A percentile compares a stretch with the other conserved stretches of the same genome.
Evolutionary conservation across 2,329 filamentous ascomycete species (phyloP).

Genomic region (Exophiala dermatitidis): DNA sequence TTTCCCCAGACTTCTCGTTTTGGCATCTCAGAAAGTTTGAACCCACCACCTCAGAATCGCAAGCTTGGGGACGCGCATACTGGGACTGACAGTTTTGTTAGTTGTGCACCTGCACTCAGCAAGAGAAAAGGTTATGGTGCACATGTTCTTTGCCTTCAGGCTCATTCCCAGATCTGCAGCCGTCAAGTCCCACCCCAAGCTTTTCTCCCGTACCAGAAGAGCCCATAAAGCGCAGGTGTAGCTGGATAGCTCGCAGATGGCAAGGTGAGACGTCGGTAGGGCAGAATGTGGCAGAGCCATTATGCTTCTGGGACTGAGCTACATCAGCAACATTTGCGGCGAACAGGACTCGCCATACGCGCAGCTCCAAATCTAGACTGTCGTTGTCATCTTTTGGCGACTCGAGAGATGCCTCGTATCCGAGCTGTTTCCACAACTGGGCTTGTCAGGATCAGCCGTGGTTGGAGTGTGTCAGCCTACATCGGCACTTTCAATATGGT

Average conservation of each 20-base stretch:
- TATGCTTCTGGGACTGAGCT: conserved; percentile 4
- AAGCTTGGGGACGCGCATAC: too few species aligned
- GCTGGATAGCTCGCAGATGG: background rate
- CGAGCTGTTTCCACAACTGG: conserved; percentile 19
- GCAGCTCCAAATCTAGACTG: conserved; percentile 7
- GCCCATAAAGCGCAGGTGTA: conserved; percentile 3
- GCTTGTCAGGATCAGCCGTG: conserved; percentile 3
- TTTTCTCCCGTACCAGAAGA: background rate
- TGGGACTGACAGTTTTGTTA: too few species aligned
- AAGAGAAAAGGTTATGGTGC: too few species aligned
- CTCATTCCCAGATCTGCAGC: background rate
- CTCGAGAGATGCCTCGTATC: conserved; percentile 10
- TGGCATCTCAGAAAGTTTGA: too few species aligned
- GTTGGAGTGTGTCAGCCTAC: conserved; percentile 8
- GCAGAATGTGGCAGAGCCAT: conserved; percentile 3
- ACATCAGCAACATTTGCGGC: conserved; percentile 1
- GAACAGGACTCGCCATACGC: conserved; percentile 4
- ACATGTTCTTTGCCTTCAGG: too few species aligned
- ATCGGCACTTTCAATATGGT: conserved; percentile 11
- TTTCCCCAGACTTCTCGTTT: background rate
- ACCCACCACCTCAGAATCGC: too few species aligned
- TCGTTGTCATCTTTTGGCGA: background rate
- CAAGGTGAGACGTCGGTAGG: background rate
- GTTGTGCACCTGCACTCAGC: too few species aligned
- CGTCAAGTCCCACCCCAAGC: background rate